Conservation (phyloP, 306 rosid species). For the Dryas octopetala region DNA sequence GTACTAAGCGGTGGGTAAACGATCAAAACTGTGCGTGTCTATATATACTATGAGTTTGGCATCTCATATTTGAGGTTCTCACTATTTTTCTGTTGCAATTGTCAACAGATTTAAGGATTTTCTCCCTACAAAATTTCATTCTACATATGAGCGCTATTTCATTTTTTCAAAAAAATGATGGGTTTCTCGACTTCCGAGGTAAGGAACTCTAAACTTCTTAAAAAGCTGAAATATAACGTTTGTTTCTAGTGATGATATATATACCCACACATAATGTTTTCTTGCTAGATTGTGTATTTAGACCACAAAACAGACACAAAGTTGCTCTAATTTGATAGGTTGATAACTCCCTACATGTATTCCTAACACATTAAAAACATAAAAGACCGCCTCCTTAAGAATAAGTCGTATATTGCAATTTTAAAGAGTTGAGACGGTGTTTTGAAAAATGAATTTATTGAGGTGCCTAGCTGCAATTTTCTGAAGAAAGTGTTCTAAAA, state of each 20-base stretch:
- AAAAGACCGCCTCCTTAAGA: no score
- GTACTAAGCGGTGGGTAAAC: not conserved
- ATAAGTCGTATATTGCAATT: not conserved
- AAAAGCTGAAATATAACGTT: not conserved
- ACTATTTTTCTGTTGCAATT: slow-evolving; percentile 17
- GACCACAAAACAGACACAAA: not conserved
- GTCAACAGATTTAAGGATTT: slow-evolving; percentile 82
- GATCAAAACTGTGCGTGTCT: not conserved
- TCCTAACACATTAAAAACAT: not conserved
- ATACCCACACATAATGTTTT: no score
- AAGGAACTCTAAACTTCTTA: not conserved
- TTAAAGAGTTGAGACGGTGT: not conserved
- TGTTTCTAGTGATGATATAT: not conserved
- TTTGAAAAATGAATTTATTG: not conserved
- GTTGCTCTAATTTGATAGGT: not conserved
- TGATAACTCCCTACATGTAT: not conserved
- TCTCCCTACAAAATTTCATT: slow-evolving; percentile 78
- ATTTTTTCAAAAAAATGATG: slow-evolving; percentile 25
- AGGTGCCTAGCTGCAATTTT: not conserved
- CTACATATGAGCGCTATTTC: slow-evolving; percentile 60
- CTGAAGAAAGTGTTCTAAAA: not conserved
- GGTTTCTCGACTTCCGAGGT: not conserved
- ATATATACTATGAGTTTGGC: not conserved
- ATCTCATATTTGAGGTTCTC: slow-evolving; percentile 24
- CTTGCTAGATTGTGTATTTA: no score